These are phyloP conservation scores for Termitomyces bulborhizus DNA, from an alignment of 768 basidiomycete genomes.

Conservation along the genomic window DNA sequence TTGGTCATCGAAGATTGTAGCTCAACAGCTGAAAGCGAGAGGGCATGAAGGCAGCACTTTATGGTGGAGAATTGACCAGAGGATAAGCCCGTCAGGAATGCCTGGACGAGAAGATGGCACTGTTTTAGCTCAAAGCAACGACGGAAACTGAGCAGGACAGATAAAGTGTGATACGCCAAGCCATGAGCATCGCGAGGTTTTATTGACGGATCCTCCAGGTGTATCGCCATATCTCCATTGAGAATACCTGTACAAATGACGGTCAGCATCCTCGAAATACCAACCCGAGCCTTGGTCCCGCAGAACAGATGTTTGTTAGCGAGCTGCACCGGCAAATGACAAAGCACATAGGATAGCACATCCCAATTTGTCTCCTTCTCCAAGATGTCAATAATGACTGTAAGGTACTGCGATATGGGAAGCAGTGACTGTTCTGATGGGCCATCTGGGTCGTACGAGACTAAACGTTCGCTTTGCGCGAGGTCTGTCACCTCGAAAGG, in stretches of 20 bases:
- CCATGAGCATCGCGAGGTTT: slow-evolving; percentile 83
- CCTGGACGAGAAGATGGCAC: slow-evolving; percentile 67
- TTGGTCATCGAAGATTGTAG: slow-evolving; percentile 77
- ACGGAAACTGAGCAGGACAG: slow-evolving; percentile 84
- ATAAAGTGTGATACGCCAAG: slow-evolving; percentile 79
- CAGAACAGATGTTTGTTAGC: slow-evolving; percentile 97
- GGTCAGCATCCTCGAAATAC: slow-evolving; percentile 58
- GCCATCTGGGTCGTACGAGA: slow-evolving; percentile 54
- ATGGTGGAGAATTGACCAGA: slow-evolving; percentile 67
- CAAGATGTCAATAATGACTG: slow-evolving; percentile 55
- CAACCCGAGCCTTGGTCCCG: slow-evolving; percentile 69
- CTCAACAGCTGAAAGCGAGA: slow-evolving; percentile 86
- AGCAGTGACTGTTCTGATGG: slow-evolving; percentile 44
- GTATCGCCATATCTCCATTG: slow-evolving; percentile 47
- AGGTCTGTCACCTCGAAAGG: slow-evolving; percentile 49
- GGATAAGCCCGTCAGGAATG: slow-evolving; percentile 59
- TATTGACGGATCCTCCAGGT: slow-evolving; percentile 50
- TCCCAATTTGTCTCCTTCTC: slow-evolving; percentile 86
- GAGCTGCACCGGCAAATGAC: slow-evolving; percentile 86
- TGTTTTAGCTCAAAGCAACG: slow-evolving; percentile 65
- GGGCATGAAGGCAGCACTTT: slow-evolving; percentile 85
- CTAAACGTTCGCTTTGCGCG: slow-evolving; percentile 63
- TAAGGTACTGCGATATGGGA: slow-evolving; percentile 71
- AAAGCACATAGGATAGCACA: slow-evolving; percentile 84
- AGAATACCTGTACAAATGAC: slow-evolving; percentile 63